Conservation (phyloP, 352 stramenopile genomes). For the Aphanomyces cochlioides region DNA sequence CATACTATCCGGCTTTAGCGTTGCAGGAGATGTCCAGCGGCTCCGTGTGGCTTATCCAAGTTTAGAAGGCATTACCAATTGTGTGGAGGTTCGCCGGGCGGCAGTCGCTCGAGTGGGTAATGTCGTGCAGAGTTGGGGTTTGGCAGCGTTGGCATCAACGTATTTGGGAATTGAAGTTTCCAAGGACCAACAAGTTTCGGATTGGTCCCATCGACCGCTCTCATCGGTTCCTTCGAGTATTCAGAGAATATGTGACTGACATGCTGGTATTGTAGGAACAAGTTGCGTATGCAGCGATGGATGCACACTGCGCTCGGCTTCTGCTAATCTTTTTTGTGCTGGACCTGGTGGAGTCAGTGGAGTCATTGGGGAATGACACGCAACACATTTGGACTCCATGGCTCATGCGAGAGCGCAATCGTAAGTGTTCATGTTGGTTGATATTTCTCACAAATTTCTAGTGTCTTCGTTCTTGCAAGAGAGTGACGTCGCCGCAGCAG, state of each 20-base stretch:
- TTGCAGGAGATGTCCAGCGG: constrained; percentile 20
- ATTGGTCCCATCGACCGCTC: constrained; percentile 19
- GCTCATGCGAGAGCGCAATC: constrained; percentile 9
- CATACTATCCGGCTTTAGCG: constrained; percentile 19
- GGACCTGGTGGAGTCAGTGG: background rate
- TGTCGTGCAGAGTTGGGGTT: background rate
- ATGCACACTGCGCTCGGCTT: constrained; percentile 9
- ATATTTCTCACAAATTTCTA: constrained; percentile 4
- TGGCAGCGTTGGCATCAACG: background rate
- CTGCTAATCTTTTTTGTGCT: constrained; percentile 16
- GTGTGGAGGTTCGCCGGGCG: constrained; percentile 17
- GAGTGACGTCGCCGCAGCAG: background rate
- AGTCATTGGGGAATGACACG: background rate
- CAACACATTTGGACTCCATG: background rate
- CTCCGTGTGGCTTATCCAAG: constrained; percentile 10
- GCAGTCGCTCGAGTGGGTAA: background rate
- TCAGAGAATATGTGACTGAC: background rate
- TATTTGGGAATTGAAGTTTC: constrained; percentile 1
- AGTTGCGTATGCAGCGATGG: constrained; percentile 24
- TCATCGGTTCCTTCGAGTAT: background rate
- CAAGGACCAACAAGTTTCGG: constrained; percentile 26
- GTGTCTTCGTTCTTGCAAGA: constrained; percentile 15
- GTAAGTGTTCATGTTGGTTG: background rate
- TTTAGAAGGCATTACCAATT: constrained; percentile 3
- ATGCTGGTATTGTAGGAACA: constrained; percentile 9